Evolutionary conservation across 495 filamentous ascomycete species (phyloP).

Genomic region (Podospora anserina): DNA sequence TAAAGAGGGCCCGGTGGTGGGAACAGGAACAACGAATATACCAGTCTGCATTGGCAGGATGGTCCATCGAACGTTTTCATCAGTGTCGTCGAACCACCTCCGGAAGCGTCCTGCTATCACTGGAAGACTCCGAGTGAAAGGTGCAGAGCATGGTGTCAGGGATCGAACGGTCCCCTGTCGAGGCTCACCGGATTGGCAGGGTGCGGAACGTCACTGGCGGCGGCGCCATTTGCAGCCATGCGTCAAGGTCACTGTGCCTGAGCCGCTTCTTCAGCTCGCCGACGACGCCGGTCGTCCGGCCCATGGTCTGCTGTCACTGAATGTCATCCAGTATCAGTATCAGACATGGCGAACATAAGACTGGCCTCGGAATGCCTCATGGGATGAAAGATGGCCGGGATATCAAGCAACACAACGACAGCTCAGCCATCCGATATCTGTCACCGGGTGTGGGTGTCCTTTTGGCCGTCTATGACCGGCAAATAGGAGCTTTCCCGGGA

Average conservation of each 20-base stretch:
- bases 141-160: slow-evolving; percentile 20
- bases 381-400: background rate
- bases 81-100: slow-evolving; percentile 28
- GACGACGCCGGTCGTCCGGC: background rate
- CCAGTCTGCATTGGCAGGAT: background rate
- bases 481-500: background rate
- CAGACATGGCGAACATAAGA: background rate
- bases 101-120: slow-evolving; percentile 3
- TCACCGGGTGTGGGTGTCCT: background rate
- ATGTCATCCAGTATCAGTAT: background rate
- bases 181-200: slow-evolving; percentile 30
- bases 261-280: background rate
- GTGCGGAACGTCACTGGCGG: slow-evolving; percentile 19
- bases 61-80: slow-evolving; percentile 32
- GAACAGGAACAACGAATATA: background rate
- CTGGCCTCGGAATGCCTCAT: background rate
- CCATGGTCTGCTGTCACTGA: background rate
- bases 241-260: slow-evolving; percentile 13
- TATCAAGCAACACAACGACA: background rate
- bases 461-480: background rate
- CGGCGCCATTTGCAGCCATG: slow-evolving; percentile 21
- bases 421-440: background rate
- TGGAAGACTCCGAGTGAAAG: slow-evolving; percentile 12
- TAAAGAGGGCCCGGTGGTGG: background rate
- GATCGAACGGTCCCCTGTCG: slow-evolving; percentile 28